Evolutionary conservation across 2,329 filamentous ascomycete genomes (phyloP).

Genomic region (Clonostachys sp.): DNA sequence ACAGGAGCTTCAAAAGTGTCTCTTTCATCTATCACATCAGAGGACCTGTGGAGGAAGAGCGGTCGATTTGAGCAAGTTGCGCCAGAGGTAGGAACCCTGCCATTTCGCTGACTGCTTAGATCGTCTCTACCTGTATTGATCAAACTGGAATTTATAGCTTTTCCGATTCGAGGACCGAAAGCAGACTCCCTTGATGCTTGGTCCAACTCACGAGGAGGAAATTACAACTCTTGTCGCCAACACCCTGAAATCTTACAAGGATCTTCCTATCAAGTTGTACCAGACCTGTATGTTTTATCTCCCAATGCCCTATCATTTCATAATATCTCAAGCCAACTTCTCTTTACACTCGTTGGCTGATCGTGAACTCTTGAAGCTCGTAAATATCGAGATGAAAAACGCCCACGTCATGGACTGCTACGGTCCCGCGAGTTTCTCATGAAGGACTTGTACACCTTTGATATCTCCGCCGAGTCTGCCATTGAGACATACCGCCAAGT

Average conservation of each 20-base stretch:
- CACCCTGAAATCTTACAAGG: constrained; percentile 76
- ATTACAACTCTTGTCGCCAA: constrained; percentile 77
- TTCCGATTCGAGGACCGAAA: constrained; percentile 80
- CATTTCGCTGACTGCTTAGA: background rate
- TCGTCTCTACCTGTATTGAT: background rate
- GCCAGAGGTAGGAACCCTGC: constrained; percentile 55
- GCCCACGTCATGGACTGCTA: constrained; percentile 83
- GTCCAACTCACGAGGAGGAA: constrained; percentile 95
- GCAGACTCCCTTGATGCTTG: constrained; percentile 68
- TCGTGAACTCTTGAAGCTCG: constrained; percentile 47
- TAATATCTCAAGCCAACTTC: background rate
- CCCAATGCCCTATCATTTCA: no score
- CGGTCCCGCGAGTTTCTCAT: constrained; percentile 90
- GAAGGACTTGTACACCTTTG: constrained; percentile 98
- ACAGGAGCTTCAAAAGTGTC: constrained; percentile 74
- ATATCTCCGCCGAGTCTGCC: constrained; percentile 62
- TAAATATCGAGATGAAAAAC: constrained; percentile 90
- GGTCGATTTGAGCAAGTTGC: constrained; percentile 70
- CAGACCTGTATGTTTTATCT: constrained; percentile 66
- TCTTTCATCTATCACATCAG: constrained; percentile 80
- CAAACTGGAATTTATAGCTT: constrained; percentile 47
- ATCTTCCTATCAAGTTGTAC: constrained; percentile 81
- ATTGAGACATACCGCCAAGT: constrained; percentile 77
- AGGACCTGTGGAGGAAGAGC: constrained; percentile 77
- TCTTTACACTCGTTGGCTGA: constrained; percentile 6